Base-by-base conservation (phyloP, 1,284 basidiomycete genomes). In the Melampsora larici-populina region DNA sequence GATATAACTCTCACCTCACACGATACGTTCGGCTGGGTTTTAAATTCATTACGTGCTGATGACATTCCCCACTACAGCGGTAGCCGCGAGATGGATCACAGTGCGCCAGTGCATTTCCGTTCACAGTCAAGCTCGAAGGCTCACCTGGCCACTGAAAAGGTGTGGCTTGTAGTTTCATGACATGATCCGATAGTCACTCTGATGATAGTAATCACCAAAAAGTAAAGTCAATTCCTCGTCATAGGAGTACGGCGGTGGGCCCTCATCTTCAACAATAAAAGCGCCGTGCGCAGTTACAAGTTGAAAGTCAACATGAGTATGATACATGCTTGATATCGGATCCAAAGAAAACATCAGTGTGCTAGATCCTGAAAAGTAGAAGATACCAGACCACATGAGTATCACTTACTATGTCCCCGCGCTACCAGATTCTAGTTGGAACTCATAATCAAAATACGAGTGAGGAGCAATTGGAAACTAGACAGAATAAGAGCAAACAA, bases 361-460 rank as follows among this genome's bases (percentile, higher is more conserved):
- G 13, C 55, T n/a, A 13, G 18, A 58, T 17, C 55, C 55, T 24
- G 6, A 63, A 21, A 17, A 24, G 21, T 49, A 43, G 17, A 43
- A 67, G 29, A 67, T 48, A 31, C 29, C n/a, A 17, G 6, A 62
- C 36, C 2, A 63, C 21, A 29, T 18, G n/a, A 60, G n/a, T 48
- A 64, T 60, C 29, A 78, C 75, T 48, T 60, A 78, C 75, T 78
- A 78, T 21, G 75, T 78, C 8, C 75, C 75, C 17, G 66, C 75
- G 33, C 65, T 69, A 9, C 68, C 67, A 55, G 7, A 6, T 7
- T 68, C 66, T 15, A 78, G 33, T n/a, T 70, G 24, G 31, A 78
- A 78, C 68, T 78, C 75, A 65, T 78, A 78, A 70, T 78, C 75
- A 55, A 78, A 78, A 24, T 31, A 64, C 21, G 65, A 66, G 46